These are phyloP conservation scores for Pythium scleroteichum DNA, from an alignment of 352 stramenopile species.

Conservation along the genomic window DNA sequence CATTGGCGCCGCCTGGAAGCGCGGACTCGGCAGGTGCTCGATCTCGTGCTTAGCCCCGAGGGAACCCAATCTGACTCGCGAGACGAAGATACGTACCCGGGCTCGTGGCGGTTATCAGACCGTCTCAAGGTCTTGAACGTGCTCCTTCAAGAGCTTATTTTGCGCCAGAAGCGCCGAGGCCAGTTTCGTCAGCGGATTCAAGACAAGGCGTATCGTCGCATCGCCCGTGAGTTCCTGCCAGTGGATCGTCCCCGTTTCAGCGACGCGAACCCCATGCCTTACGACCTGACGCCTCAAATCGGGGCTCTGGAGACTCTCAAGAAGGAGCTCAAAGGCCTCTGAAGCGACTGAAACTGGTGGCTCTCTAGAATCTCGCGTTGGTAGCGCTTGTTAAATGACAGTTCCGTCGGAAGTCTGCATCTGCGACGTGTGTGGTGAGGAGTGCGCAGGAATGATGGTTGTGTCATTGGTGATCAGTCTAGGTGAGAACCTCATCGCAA, in stretches of 20 bases:
- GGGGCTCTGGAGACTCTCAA: conserved; percentile 15
- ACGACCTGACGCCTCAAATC: conserved; percentile 16
- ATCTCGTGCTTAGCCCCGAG: conserved; percentile 14
- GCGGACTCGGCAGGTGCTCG: conserved; percentile 22
- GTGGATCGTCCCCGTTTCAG: conserved; percentile 26
- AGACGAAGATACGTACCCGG: background rate
- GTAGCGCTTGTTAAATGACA: no score
- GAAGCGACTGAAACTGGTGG: no score
- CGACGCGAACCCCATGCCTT: conserved; percentile 18
- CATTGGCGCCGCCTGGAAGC: conserved; percentile 25
- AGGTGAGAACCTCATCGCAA: no score
- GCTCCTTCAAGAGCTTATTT: conserved; percentile 23
- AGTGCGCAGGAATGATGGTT: no score
- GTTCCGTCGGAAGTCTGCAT: no score
- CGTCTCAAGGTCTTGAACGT: conserved; percentile 32
- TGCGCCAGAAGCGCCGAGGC: conserved; percentile 23
- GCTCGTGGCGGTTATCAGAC: conserved; percentile 16
- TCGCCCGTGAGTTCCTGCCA: conserved; percentile 26
- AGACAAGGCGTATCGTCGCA: conserved; percentile 32
- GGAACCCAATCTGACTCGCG: background rate
- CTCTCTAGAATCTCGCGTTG: no score
- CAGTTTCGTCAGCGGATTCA: conserved; percentile 30
- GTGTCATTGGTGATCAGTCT: no score
- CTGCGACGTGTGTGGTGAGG: no score
- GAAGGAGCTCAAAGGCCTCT: conserved; percentile 9